phyloP scores from a whole-genome alignment of 129 eudicot species.

The Sambucus nigra region DNA sequence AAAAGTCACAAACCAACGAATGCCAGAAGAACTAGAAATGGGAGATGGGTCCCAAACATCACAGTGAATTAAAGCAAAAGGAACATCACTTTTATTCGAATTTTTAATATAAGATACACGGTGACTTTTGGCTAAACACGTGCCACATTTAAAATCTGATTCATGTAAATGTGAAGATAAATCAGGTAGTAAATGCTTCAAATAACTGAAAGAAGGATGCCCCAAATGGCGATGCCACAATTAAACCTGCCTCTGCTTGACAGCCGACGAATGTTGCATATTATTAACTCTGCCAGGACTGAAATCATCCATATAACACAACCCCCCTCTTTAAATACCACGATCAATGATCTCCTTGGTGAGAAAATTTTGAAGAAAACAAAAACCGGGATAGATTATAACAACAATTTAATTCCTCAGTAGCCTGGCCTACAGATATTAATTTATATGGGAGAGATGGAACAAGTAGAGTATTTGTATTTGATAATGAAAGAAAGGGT shows the following conservation, averaged over 20 bases:
- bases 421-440: conserved; percentile 1
- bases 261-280: background rate
- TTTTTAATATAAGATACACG: background rate
- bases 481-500: background rate
- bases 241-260: background rate
- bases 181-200: background rate
- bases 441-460: conserved; percentile 5
- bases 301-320: conserved; percentile 5
- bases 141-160: background rate
- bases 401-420: background rate
- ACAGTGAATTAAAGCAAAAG: background rate
- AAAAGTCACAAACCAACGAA: background rate
- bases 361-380: conserved; percentile 3
- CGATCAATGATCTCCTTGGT: conserved; percentile 8
- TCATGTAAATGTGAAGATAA: background rate
- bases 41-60: background rate
- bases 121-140: background rate
- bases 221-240: background rate
- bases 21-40: background rate
- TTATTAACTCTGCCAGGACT: background rate
- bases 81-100: background rate
- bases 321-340: conserved; percentile 4
- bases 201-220: background rate
- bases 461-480: conserved; percentile 5
- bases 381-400: conserved; percentile 3